Percentiles rank a stretch among this genome's conserved stretches.
Evolutionary conservation across 2,329 filamentous ascomycete species (phyloP).

Genomic region (Alternaria arbusti): DNA sequence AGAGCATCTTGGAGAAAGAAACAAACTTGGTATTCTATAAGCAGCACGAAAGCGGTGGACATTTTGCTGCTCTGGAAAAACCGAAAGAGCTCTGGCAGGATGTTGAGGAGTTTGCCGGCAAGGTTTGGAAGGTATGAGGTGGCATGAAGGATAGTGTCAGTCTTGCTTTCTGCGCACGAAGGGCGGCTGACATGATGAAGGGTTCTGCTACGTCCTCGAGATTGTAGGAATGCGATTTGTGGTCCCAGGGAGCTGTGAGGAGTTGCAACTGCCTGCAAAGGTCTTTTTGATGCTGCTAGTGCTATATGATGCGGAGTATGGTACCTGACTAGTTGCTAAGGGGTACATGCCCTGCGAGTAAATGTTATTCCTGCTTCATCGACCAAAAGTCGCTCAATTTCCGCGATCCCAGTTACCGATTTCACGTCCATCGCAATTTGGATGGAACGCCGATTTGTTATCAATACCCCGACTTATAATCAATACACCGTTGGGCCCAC

Average conservation of each 20-base stretch:
- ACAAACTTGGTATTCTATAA: slow-evolving; percentile 49
- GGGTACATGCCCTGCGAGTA: background rate
- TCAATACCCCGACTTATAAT: background rate
- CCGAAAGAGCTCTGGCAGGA: slow-evolving; percentile 53
- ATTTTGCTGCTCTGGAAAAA: slow-evolving; percentile 60
- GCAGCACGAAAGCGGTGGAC: slow-evolving; percentile 57
- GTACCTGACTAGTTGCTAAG: background rate
- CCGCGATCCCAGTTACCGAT: background rate
- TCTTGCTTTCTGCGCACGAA: background rate
- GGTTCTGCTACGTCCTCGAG: background rate
- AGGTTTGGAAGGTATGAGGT: slow-evolving; percentile 44
- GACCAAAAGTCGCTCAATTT: background rate
- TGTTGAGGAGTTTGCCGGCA: slow-evolving; percentile 53
- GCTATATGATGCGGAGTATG: background rate
- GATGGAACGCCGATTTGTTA: background rate
- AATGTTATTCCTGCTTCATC: background rate
- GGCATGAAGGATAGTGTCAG: background rate
- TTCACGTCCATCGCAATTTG: background rate
- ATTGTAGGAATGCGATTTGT: background rate
- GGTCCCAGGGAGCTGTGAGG: background rate
- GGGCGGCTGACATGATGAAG: background rate
- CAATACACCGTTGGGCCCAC: background rate
- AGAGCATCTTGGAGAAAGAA: slow-evolving; percentile 45
- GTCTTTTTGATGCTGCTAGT: background rate
- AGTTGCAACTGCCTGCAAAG: background rate